Evolutionary conservation across 805 yeast genomes (phyloP).

Genomic region (Spencermartinsiella europaea): DNA sequence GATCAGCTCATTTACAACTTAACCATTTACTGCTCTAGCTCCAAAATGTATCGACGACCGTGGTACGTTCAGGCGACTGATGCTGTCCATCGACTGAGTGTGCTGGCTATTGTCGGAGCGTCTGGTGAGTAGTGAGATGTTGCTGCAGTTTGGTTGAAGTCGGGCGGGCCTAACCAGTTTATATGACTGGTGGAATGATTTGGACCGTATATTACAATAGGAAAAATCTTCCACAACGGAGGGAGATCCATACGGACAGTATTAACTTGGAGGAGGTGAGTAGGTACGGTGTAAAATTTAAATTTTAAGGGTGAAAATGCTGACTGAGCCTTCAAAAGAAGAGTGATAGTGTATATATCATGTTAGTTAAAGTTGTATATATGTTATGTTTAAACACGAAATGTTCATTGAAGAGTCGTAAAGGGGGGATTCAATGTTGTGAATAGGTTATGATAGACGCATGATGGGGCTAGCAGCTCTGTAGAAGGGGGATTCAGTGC

Average conservation of each 20-base stretch:
- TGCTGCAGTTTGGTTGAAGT: not conserved
- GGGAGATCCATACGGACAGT: not conserved
- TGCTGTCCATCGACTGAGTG: conserved; percentile 67
- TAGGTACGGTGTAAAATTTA: not conserved
- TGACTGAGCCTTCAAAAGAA: not conserved
- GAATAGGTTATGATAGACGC: too few species aligned
- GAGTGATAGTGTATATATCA: not conserved
- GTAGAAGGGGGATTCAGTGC: too few species aligned
- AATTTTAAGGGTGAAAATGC: too few species aligned
- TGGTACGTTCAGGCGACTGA: conserved; percentile 76
- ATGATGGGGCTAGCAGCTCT: too few species aligned
- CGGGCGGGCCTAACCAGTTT: conserved; percentile 1
- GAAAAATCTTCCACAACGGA: not conserved
- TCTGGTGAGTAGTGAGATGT: conserved; percentile 29
- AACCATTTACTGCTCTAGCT: too few species aligned
- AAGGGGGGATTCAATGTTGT: too few species aligned
- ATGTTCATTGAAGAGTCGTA: too few species aligned
- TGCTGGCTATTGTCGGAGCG: conserved; percentile 56
- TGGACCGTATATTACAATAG: conserved; percentile 2
- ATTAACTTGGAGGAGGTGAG: not conserved
- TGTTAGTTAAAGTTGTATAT: not conserved
- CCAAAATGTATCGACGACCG: conserved; percentile 37
- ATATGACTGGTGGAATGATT: conserved; percentile 8
- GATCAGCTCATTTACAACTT: too few species aligned
- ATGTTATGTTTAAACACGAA: not conserved